Percentiles rank a stretch among this genome's conserved stretches.
These are phyloP conservation scores for Xylaria longipes DNA, from an alignment of 495 filamentous ascomycete species.

Conservation along the genomic window DNA sequence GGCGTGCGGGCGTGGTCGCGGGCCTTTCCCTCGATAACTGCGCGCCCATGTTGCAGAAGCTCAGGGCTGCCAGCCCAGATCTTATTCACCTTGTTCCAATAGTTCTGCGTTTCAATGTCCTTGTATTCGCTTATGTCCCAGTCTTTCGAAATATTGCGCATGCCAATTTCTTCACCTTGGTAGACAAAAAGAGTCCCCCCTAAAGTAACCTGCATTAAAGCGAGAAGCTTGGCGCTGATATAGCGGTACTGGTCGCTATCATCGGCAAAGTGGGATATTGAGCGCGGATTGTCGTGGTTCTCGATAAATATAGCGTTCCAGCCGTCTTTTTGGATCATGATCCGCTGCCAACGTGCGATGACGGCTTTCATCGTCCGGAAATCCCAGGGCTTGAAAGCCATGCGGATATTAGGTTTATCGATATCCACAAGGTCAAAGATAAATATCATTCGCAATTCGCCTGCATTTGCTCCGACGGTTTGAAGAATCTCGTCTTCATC, in stretches of 20 bases:
- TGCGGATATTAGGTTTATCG: conserved; percentile 49
- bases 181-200: conserved; percentile 70
- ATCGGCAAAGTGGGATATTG: conserved; percentile 59
- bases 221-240: conserved; percentile 64
- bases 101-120: conserved; percentile 68
- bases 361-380: conserved; percentile 61
- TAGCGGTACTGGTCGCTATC: conserved; percentile 50
- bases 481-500: conserved; percentile 58
- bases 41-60: neutral
- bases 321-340: conserved; percentile 64
- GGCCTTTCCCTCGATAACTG: conserved; percentile 45
- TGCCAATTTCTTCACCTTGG: conserved; percentile 74
- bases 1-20: conserved; percentile 69
- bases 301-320: conserved; percentile 72
- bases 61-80: conserved; percentile 11
- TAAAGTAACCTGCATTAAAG: conserved; percentile 59
- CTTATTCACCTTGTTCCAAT: conserved; percentile 53
- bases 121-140: conserved; percentile 69
- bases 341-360: conserved; percentile 63
- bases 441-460: conserved; percentile 71
- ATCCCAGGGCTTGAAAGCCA: conserved; percentile 57
- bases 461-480: conserved; percentile 57
- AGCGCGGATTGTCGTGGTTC: conserved; percentile 68
- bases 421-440: conserved; percentile 65
- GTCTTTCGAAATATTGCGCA: conserved; percentile 62